phyloP scores from a whole-genome alignment of 768 basidiomycete genomes.

The Tricholoma terreum region DNA sequence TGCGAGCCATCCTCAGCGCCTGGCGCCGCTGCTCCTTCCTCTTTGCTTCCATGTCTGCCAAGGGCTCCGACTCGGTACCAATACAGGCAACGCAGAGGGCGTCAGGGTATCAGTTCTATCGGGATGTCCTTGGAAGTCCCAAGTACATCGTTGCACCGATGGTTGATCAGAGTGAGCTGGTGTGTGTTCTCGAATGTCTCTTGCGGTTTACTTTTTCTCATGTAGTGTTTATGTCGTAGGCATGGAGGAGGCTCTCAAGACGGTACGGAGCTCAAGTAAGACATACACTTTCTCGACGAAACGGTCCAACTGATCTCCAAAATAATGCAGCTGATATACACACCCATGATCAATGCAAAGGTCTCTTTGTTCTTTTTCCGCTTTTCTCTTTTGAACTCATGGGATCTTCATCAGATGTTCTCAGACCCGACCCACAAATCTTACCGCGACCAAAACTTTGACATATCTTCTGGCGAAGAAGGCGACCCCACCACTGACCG shows the following conservation, averaged over 20 bases:
- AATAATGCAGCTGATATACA: constrained; percentile 70
- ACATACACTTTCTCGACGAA: not conserved
- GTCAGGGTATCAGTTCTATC: constrained; percentile 82
- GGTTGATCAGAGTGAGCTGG: constrained; percentile 97
- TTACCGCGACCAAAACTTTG: constrained; percentile 65
- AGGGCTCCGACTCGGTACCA: constrained; percentile 2
- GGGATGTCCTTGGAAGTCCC: constrained; percentile 73
- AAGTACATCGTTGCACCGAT: constrained; percentile 94
- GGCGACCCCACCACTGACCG: constrained; percentile 71
- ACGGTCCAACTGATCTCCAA: not conserved
- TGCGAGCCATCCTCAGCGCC: constrained; percentile 1
- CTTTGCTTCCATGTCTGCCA: not conserved
- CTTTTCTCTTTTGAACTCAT: not conserved
- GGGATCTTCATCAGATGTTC: constrained; percentile 51
- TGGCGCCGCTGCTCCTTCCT: constrained; percentile 4
- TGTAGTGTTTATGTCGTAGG: constrained; percentile 42
- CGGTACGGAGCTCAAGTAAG: constrained; percentile 72
- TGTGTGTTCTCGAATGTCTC: constrained; percentile 36
- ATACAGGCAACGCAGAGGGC: constrained; percentile 38
- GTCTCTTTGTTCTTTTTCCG: constrained; percentile 29
- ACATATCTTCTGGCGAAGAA: constrained; percentile 74
- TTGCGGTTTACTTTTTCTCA: not conserved
- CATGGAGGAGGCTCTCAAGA: constrained; percentile 84
- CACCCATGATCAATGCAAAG: constrained; percentile 98
- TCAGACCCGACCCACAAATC: constrained; percentile 46